A percentile compares a stretch with the other conserved stretches of the same genome.
These are phyloP conservation scores for Bertia moriformis DNA, from an alignment of 2,329 filamentous ascomycete genomes.

Conservation along the genomic window DNA sequence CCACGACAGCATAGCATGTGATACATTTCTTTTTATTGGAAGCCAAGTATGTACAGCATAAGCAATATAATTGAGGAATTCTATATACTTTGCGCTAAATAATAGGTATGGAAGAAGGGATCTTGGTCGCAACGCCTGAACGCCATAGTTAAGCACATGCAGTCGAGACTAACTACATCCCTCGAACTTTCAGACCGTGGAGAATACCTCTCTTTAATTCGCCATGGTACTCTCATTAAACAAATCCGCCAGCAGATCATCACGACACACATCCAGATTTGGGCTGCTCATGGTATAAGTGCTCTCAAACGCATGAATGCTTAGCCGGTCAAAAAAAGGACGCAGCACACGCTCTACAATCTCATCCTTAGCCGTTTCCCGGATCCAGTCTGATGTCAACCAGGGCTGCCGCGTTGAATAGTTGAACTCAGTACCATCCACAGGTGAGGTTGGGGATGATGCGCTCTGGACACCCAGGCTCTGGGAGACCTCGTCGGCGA, in stretches of 20 bases:
- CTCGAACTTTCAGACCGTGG: no score
- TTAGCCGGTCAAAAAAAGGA: slow-evolving; percentile 45
- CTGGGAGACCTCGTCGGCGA: slow-evolving; percentile 75
- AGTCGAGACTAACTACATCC: no score
- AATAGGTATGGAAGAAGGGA: no score
- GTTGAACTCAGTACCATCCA: not conserved
- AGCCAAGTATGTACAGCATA: no score
- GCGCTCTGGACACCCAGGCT: slow-evolving; percentile 37
- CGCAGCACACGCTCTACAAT: slow-evolving; percentile 36
- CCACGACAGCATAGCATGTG: no score
- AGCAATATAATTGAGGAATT: no score
- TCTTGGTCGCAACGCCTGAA: no score
- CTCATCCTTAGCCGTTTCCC: slow-evolving; percentile 36
- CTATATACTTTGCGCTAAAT: no score
- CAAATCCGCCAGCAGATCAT: slow-evolving; percentile 29
- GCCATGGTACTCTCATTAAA: slow-evolving; percentile 27
- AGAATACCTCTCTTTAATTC: no score
- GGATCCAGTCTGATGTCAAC: slow-evolving; percentile 17
- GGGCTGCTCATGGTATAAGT: slow-evolving; percentile 38
- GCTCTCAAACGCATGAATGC: slow-evolving; percentile 46
- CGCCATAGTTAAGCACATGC: no score
- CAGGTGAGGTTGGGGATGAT: slow-evolving; percentile 5
- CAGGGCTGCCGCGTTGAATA: not conserved
- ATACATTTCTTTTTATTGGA: no score
- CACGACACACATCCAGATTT: slow-evolving; percentile 25